These are phyloP conservation scores for Ambrosiella xylebori DNA, from an alignment of 2,329 filamentous ascomycete genomes.

Conservation along the genomic window DNA sequence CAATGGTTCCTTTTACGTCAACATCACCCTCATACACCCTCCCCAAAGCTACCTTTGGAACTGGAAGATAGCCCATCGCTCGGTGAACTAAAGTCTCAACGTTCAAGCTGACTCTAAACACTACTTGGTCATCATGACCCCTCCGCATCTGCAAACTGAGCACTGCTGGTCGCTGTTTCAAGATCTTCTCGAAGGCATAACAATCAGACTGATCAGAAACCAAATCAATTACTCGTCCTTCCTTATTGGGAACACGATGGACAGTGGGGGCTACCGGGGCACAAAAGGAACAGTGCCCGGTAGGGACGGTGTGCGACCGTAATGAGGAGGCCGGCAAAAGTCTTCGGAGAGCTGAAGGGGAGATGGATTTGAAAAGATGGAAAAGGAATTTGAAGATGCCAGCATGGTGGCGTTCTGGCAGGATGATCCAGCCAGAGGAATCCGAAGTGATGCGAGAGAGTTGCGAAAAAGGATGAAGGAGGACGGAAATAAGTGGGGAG, in stretches of 20 bases:
- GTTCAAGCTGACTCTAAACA: slow-evolving; percentile 14
- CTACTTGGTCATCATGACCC: neutral
- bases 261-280: slow-evolving; percentile 2
- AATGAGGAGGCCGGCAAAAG: neutral
- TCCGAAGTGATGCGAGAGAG: neutral
- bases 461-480: neutral
- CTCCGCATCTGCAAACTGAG: slow-evolving; percentile 9
- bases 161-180: slow-evolving; percentile 7
- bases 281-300: neutral
- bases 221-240: slow-evolving; percentile 9
- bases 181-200: slow-evolving; percentile 8
- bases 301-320: neutral
- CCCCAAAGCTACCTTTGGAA: neutral
- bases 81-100: slow-evolving; percentile 14
- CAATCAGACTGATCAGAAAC: slow-evolving; percentile 9
- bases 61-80: slow-evolving; percentile 13
- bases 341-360: neutral
- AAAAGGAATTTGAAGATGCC: slow-evolving; percentile 5
- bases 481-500: neutral
- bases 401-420: slow-evolving; percentile 4
- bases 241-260: slow-evolving; percentile 1
- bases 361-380: slow-evolving; percentile 6
- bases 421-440: slow-evolving; percentile 2
- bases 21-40: neutral
- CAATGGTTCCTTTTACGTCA: neutral